These are phyloP conservation scores for Hypoxylon subgilvum DNA, from an alignment of 495 filamentous ascomycete species.

Conservation along the genomic window DNA sequence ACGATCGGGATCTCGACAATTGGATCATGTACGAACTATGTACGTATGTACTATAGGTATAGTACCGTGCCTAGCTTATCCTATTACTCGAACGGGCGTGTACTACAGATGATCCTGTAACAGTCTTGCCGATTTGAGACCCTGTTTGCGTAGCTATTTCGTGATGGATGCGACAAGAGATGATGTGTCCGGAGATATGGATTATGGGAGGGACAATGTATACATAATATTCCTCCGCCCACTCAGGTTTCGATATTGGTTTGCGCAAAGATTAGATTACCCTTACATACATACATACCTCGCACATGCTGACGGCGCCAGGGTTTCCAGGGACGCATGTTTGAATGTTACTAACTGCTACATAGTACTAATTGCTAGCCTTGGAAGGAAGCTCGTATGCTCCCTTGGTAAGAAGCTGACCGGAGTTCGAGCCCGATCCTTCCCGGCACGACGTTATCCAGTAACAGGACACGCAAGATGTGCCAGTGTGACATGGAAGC, in stretches of 20 bases:
- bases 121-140: slow-evolving; percentile 15
- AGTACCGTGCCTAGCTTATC: slow-evolving; percentile 4
- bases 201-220: not conserved
- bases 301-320: slow-evolving; percentile 20
- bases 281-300: no score
- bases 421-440: slow-evolving; percentile 25
- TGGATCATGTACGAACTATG: no score
- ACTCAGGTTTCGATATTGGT: slow-evolving; percentile 24
- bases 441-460: slow-evolving; percentile 15
- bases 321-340: slow-evolving; percentile 3
- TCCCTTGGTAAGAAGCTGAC: slow-evolving; percentile 12
- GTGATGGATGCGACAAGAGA: slow-evolving; percentile 14
- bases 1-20: slow-evolving; percentile 9
- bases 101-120: slow-evolving; percentile 20
- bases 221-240: slow-evolving; percentile 18
- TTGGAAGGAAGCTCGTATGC: slow-evolving; percentile 28
- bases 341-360: slow-evolving; percentile 12
- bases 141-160: slow-evolving; percentile 18
- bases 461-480: slow-evolving; percentile 5
- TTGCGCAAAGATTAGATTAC: slow-evolving; percentile 23
- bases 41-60: not conserved
- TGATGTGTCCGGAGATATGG: slow-evolving; percentile 23
- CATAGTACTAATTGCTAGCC: no score
- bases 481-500: slow-evolving; percentile 7
- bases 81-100: slow-evolving; percentile 14